Evolutionary conservation across 257 asterid genomes (phyloP).

Genomic region (Linderniella brevidens): DNA sequence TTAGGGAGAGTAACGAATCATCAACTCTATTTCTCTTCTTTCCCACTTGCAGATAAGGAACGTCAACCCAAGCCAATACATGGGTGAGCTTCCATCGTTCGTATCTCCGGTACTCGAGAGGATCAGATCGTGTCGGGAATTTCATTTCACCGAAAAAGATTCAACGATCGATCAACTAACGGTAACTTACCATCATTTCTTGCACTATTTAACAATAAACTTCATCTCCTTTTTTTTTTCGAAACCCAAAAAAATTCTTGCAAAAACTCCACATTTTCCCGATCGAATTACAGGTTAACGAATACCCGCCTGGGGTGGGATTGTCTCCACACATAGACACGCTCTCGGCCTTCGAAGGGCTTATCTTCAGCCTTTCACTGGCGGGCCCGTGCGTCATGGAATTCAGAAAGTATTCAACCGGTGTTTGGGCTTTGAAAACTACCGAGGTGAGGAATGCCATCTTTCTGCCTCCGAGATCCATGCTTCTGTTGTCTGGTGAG

Average conservation of each 20-base stretch:
- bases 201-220: neutral
- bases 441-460: slow-evolving; percentile 42
- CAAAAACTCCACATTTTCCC: slow-evolving; percentile 3
- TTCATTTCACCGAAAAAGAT: slow-evolving; percentile 24
- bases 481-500: slow-evolving; percentile 70
- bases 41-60: slow-evolving; percentile 58
- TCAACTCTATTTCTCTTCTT: too few relatives aligned
- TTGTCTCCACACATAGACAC: slow-evolving; percentile 95
- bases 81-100: slow-evolving; percentile 83
- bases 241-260: neutral
- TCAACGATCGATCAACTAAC: slow-evolving; percentile 63
- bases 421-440: slow-evolving; percentile 33
- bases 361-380: slow-evolving; percentile 83
- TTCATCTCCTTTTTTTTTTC: neutral
- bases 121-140: slow-evolving; percentile 30
- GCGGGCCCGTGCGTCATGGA: slow-evolving; percentile 97
- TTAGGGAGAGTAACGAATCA: neutral
- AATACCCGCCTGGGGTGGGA: slow-evolving; percentile 89
- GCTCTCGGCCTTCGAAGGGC: slow-evolving; percentile 87
- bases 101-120: slow-evolving; percentile 45
- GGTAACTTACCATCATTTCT: too few relatives aligned
- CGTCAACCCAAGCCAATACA: slow-evolving; percentile 50
- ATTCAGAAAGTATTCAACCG: slow-evolving; percentile 61
- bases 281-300: slow-evolving; percentile 60
- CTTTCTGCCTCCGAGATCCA: slow-evolving; percentile 86